phyloP scores from a whole-genome alignment of 495 filamentous ascomycete species.

The Rhypophila decipiens region DNA sequence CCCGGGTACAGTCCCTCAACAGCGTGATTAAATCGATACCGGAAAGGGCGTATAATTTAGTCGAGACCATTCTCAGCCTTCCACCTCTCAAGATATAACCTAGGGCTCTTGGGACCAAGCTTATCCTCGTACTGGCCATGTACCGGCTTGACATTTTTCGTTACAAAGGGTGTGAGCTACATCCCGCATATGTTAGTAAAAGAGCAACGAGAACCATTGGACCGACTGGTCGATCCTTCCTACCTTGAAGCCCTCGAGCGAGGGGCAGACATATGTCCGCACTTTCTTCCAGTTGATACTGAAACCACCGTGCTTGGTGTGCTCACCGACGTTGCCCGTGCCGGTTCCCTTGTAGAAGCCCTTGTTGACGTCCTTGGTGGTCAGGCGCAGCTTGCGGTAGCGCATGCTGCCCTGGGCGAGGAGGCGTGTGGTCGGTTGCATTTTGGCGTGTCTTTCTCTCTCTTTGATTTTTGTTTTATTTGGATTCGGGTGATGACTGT shows the following conservation, averaged over 20 bases:
- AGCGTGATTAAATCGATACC: too few species aligned
- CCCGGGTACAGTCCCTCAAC: too few species aligned
- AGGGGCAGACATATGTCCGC: slow-evolving; percentile 79
- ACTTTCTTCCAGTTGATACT: slow-evolving; percentile 78
- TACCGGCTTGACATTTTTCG: slow-evolving; percentile 48
- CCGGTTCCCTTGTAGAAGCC: slow-evolving; percentile 97
- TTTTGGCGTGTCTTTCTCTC: slow-evolving; percentile 15
- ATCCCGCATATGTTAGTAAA: too few species aligned
- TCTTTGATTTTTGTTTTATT: not conserved
- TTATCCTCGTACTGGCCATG: slow-evolving; percentile 44
- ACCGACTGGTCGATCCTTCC: slow-evolving; percentile 9
- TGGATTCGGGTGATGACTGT: too few species aligned
- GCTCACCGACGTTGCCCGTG: slow-evolving; percentile 75
- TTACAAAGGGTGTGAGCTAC: slow-evolving; percentile 85
- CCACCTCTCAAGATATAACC: slow-evolving; percentile 58
- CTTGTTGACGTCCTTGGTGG: slow-evolving; percentile 85
- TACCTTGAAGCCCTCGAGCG: slow-evolving; percentile 67
- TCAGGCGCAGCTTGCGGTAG: slow-evolving; percentile 64
- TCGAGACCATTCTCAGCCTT: slow-evolving; percentile 62
- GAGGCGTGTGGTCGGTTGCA: slow-evolving; percentile 68
- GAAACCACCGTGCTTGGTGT: slow-evolving; percentile 81
- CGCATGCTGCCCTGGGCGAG: slow-evolving; percentile 41
- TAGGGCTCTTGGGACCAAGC: slow-evolving; percentile 49
- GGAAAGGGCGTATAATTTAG: slow-evolving; percentile 39
- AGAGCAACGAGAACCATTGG: too few species aligned